phyloP scores from a whole-genome alignment of 768 basidiomycete genomes.

The Pseudohyphozyma bogoriensis region DNA sequence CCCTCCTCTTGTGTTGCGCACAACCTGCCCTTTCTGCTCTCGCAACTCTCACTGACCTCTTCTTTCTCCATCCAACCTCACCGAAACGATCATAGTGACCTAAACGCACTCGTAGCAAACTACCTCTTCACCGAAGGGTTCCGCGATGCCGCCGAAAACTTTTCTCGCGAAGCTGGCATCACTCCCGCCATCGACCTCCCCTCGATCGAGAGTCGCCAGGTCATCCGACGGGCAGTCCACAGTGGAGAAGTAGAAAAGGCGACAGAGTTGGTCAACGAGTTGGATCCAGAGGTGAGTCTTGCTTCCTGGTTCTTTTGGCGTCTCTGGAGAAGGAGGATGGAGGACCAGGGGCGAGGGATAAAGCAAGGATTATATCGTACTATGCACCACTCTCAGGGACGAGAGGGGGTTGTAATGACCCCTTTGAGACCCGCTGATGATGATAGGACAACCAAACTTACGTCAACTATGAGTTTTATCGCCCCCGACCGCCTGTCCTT shows the following conservation, averaged over 20 bases:
- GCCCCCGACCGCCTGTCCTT: not conserved
- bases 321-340: constrained; percentile 33
- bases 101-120: constrained; percentile 90
- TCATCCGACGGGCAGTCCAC: constrained; percentile 85
- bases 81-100: constrained; percentile 55
- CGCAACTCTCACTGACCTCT: constrained; percentile 18
- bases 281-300: constrained; percentile 84
- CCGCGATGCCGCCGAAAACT: constrained; percentile 89
- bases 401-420: constrained; percentile 20
- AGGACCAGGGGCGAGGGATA: not conserved
- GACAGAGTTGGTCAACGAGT: constrained; percentile 85
- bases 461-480: constrained; percentile 27
- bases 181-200: constrained; percentile 71
- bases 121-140: constrained; percentile 97
- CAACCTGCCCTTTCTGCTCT: constrained; percentile 1
- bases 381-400: constrained; percentile 35
- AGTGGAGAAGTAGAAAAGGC: constrained; percentile 91
- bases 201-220: constrained; percentile 86
- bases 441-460: constrained; percentile 26
- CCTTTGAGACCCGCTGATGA: constrained; percentile 23
- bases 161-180: constrained; percentile 76
- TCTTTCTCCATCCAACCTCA: constrained; percentile 3
- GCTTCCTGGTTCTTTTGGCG: constrained; percentile 30
- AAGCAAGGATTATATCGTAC: constrained; percentile 26
- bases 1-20: constrained; percentile 1